Evolutionary conservation across 2,329 filamentous ascomycete species (phyloP).

Genomic region (Penicillium aurantiogriseum): DNA sequence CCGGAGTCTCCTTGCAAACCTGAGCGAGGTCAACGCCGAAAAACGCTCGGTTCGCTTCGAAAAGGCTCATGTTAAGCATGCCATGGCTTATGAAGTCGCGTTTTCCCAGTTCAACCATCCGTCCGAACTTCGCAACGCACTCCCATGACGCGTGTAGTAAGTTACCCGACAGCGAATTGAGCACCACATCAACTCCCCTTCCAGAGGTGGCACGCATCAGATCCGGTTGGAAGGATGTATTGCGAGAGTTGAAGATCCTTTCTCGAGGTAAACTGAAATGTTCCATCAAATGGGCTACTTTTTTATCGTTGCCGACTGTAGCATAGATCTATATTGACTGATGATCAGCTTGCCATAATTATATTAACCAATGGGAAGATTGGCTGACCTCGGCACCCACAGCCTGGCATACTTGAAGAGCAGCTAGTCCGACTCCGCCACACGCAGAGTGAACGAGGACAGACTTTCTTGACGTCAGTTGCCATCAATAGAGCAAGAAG

Average conservation of each 20-base stretch:
- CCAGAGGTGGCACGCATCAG: conserved; percentile 13
- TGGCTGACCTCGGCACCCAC: conserved; percentile 16
- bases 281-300: conserved; percentile 20
- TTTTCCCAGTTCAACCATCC: conserved; percentile 26
- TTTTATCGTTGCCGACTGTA: conserved; percentile 17
- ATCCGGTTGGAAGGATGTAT: conserved; percentile 9
- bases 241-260: conserved; percentile 23
- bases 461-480: conserved; percentile 5
- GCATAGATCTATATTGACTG: conserved; percentile 11
- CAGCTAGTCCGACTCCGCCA: conserved; percentile 25
- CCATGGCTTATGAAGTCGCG: conserved; percentile 21
- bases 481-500: background rate
- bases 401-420: conserved; percentile 20
- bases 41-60: conserved; percentile 14
- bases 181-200: conserved; percentile 24
- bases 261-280: conserved; percentile 16
- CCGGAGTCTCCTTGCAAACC: background rate
- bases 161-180: conserved; percentile 25
- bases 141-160: conserved; percentile 27
- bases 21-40: conserved; percentile 14
- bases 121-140: conserved; percentile 28
- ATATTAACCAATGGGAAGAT: too few species aligned
- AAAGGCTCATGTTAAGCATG: conserved; percentile 12
- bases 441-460: conserved; percentile 26
- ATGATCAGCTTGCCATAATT: background rate